A percentile compares a stretch with the other conserved stretches of the same genome.
Evolutionary conservation across 495 filamentous ascomycete genomes (phyloP).

Genomic region (Schizothecium vesticola): DNA sequence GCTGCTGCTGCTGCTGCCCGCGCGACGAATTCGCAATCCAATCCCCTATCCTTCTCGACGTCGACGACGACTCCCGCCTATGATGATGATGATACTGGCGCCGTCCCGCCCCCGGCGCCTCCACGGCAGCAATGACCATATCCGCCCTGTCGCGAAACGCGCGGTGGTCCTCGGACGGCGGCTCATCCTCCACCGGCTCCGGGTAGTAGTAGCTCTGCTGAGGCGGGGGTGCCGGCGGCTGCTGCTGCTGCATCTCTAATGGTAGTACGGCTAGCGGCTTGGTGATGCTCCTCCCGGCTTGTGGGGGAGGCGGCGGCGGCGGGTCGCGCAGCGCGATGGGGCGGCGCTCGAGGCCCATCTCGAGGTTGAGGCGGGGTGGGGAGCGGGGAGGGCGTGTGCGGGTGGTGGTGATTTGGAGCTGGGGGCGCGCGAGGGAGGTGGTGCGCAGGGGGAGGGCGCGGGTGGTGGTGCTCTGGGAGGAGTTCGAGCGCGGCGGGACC

Average conservation of each 20-base stretch:
- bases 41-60: slow-evolving; percentile 4
- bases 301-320: background rate
- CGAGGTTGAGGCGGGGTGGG: background rate
- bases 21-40: background rate
- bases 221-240: too few species aligned
- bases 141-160: background rate
- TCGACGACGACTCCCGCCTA: background rate
- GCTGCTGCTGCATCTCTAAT: too few species aligned
- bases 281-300: background rate
- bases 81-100: background rate
- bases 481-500: background rate
- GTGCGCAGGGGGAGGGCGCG: slow-evolving; percentile 4
- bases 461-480: background rate
- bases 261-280: background rate
- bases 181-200: background rate
- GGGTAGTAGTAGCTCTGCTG: background rate
- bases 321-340: background rate
- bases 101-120: background rate
- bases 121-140: background rate
- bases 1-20: too few species aligned
- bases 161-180: background rate
- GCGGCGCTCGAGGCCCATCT: background rate
- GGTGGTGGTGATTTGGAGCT: too few species aligned
- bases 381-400: background rate
- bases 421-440: background rate